Base-by-base conservation (phyloP, 805 yeast species). In the Wickerhamomyces sydowiorum region DNA sequence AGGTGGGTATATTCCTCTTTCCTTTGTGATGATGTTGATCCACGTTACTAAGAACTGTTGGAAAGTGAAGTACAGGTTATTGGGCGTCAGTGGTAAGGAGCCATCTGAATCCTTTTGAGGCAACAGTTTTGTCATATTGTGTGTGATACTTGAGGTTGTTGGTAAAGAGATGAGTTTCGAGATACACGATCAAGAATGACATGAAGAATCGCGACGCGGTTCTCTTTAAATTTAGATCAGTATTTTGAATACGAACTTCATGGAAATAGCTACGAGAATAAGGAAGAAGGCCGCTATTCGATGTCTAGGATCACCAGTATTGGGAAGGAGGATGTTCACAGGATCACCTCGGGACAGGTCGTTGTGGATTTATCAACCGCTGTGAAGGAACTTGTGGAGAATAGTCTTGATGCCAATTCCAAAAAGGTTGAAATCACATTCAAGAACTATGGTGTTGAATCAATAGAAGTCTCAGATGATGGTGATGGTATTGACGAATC, bases 271-370 rank as follows among this genome's bases (percentile, higher is more conserved):
- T n/a, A n/a, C n/a, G n/a, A 28, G 14, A 28, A 28, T 17, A 5
- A 28, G 19, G 9, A 8, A 14, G 5, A 17, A n/a, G 18, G 31
- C 6, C 15, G 4, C 7, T 6, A 17, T 5, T 3, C 9, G 4
- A 24, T 25, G 23, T 35, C 24, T 2, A 39, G 21, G 9, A 27
- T 25, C 24, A 20, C 9, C 14, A 15, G 27, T 20, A 23, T 14
- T 19, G 35, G 35, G 7, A 18, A 32, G 19, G 35, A 39, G 18
- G 95, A 90, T 50, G 72, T 89, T 7, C 86, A 85, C 49, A 69
- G 73, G 45, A 78, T 91, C 43, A 88, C 96, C 0, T 87, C 97
- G 0, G 96, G 96, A 0, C 99, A 93, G 60, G 98, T 93, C 13
- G 85, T 93, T 12, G 75, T 81, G 5, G 96, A 86, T 52, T 62